Conservation (phyloP, 2,329 filamentous ascomycete genomes). For the Waltergamsia citrina region DNA sequence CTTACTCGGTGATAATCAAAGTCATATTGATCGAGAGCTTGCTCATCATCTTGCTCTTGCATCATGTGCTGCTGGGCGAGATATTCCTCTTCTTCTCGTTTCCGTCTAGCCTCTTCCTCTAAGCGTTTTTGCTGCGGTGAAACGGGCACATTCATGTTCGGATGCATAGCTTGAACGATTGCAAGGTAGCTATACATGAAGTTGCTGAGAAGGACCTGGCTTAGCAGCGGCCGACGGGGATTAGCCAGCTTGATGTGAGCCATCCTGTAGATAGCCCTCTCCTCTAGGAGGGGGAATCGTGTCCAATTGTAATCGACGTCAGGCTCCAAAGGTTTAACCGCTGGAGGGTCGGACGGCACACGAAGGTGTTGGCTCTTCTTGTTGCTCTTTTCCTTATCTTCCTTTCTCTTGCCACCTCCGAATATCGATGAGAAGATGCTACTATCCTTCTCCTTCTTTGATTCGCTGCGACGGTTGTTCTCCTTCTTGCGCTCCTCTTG, state of each 20-base stretch:
- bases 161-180: slow-evolving; percentile 98
- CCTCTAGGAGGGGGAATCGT: slow-evolving; percentile 87
- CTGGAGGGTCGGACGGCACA: slow-evolving; percentile 70
- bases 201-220: slow-evolving; percentile 92
- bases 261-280: slow-evolving; percentile 96
- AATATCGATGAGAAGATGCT: slow-evolving; percentile 94
- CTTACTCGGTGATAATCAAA: slow-evolving; percentile 44
- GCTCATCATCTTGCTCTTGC: slow-evolving; percentile 32
- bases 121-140: slow-evolving; percentile 63
- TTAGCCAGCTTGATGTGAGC: slow-evolving; percentile 99
- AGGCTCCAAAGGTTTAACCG: slow-evolving; percentile 62
- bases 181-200: slow-evolving; percentile 99
- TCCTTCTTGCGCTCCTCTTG: slow-evolving; percentile 80
- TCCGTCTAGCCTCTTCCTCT: slow-evolving; percentile 43
- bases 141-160: slow-evolving; percentile 83
- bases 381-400: slow-evolving; percentile 61
- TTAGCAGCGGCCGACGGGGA: slow-evolving; percentile 80
- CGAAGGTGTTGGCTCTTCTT: slow-evolving; percentile 69
- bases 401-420: slow-evolving; percentile 80
- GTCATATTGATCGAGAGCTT: slow-evolving; percentile 40
- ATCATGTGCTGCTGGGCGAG: slow-evolving; percentile 31
- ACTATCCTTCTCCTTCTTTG: slow-evolving; percentile 87
- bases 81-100: slow-evolving; percentile 39
- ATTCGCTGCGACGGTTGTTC: slow-evolving; percentile 61
- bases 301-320: slow-evolving; percentile 97